Evolutionary conservation across 2,329 filamentous ascomycete species (phyloP).

Genomic region (Dactylellina haptotyla): DNA sequence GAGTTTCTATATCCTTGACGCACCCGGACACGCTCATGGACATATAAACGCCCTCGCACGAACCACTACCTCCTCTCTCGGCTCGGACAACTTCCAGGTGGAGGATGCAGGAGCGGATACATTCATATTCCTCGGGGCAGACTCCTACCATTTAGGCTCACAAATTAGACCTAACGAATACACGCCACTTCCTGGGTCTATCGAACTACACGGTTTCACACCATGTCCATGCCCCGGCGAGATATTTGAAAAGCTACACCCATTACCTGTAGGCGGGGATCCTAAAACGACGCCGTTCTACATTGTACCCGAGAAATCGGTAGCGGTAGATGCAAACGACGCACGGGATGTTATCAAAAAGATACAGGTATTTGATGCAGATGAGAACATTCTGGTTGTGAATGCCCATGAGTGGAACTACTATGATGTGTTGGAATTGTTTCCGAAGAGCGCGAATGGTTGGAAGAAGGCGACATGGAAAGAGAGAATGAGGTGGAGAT

Average conservation of each 20-base stretch:
- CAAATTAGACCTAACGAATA: slow-evolving; percentile 64
- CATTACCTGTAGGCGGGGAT: slow-evolving; percentile 14
- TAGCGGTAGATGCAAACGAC: slow-evolving; percentile 58
- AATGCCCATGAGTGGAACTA: slow-evolving; percentile 66
- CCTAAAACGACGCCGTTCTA: slow-evolving; percentile 60
- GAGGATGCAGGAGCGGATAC: slow-evolving; percentile 56
- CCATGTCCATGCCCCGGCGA: slow-evolving; percentile 42
- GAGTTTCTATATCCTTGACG: slow-evolving; percentile 68
- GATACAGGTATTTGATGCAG: slow-evolving; percentile 64
- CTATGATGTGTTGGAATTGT: slow-evolving; percentile 64
- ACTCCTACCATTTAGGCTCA: slow-evolving; percentile 64
- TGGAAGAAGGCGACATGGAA: slow-evolving; percentile 65
- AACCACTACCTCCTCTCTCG: slow-evolving; percentile 3
- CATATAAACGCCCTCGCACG: slow-evolving; percentile 66
- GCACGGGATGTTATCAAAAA: slow-evolving; percentile 63
- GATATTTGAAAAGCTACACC: slow-evolving; percentile 41
- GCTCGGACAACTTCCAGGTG: not conserved
- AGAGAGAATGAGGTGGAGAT: slow-evolving; percentile 65
- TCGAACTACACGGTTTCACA: slow-evolving; percentile 55
- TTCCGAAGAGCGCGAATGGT: slow-evolving; percentile 65
- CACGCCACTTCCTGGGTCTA: slow-evolving; percentile 60
- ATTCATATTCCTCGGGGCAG: slow-evolving; percentile 67
- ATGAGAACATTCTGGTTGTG: slow-evolving; percentile 63
- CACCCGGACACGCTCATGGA: slow-evolving; percentile 67
- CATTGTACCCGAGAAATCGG: slow-evolving; percentile 55